These are phyloP conservation scores for Cicer judaicum DNA, from an alignment of 306 rosid genomes.

Conservation along the genomic window DNA sequence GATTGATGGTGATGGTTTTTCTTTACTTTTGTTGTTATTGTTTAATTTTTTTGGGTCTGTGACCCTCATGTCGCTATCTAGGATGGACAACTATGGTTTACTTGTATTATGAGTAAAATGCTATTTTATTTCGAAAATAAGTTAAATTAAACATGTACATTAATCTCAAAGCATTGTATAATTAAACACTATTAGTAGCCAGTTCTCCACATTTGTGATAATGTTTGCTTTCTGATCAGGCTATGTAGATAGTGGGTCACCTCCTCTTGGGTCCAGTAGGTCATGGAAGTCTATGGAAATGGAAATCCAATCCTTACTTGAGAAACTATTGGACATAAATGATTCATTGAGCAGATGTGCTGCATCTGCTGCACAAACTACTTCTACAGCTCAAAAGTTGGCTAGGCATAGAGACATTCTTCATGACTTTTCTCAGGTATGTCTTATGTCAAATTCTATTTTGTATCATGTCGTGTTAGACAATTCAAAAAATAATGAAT, in stretches of 20 bases:
- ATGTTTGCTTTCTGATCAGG: conserved; percentile 54
- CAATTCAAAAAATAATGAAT: conserved; percentile 14
- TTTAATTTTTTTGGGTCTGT: too few species aligned
- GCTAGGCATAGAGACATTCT: conserved; percentile 98
- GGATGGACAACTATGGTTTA: too few species aligned
- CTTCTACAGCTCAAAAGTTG: conserved; percentile 89
- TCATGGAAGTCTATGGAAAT: conserved; percentile 99
- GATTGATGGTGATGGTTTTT: too few species aligned
- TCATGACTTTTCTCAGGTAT: conserved; percentile 92
- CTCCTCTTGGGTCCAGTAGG: conserved; percentile 87
- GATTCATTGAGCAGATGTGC: conserved; percentile 99
- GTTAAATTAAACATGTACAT: too few species aligned
- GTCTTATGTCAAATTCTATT: conserved; percentile 1
- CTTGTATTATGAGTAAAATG: too few species aligned
- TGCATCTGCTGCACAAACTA: conserved; percentile 90
- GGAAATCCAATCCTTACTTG: conserved; percentile 95
- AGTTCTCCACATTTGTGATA: background rate
- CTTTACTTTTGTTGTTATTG: too few species aligned
- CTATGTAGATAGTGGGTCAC: conserved; percentile 78
- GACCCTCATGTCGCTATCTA: too few species aligned
- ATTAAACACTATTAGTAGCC: too few species aligned
- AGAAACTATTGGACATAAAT: conserved; percentile 91
- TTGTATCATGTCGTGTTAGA: conserved; percentile 22
- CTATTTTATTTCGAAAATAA: too few species aligned
- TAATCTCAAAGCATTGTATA: too few species aligned